Evolutionary conservation across 441 rosid genomes (phyloP), one percentile per base, ranked within the genome.

Genomic region (Corymbia citriodora): DNA sequence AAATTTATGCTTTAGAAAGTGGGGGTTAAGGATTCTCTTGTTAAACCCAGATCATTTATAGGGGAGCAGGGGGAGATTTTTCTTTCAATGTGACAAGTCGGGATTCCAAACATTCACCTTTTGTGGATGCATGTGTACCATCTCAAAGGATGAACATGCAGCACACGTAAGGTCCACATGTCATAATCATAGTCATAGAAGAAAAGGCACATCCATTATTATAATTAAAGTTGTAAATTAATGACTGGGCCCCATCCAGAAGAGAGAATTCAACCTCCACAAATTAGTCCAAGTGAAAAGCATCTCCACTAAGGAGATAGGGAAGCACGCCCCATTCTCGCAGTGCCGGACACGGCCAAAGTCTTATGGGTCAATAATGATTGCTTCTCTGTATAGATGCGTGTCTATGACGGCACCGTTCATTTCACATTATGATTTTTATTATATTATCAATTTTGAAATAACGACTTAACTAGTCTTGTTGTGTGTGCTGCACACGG

Each of bases 401-500:
- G 6, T 65, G 74, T 9, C 10, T 8, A 65, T 65, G n/a, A 65
- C 0, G 21, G 17, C 0, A 8, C 33, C 19, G 74, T n/a, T 2
- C 36, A 15, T 0, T 65, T 65, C 0, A 31, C 25, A 6, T 31
- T 9, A 33, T 18, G 23, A 31, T 18, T n/a, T 15, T 14, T 63
- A 3, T 1, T 68, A 68, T 15, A 31, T 68, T 31, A 68, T 17
- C 23, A 15, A 65, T 15, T 65, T 29, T 1, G 6, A 65, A 65
- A n/a, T 65, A n/a, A 65, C 1, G 36, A 65, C 9, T 16, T 65
- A 0, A 61, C n/a, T 61, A 14, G 27, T 81, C 33, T 61, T 0
- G 17, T 63, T 63, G 33, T 31, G 9, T 0, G 0, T 1, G 0
- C 16, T 61, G 27, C 31, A 12, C 8, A 61, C 0, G 0, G 0